Evolutionary conservation across 2,329 filamentous ascomycete species (phyloP).

Genomic region (Xylariaceae sp.): DNA sequence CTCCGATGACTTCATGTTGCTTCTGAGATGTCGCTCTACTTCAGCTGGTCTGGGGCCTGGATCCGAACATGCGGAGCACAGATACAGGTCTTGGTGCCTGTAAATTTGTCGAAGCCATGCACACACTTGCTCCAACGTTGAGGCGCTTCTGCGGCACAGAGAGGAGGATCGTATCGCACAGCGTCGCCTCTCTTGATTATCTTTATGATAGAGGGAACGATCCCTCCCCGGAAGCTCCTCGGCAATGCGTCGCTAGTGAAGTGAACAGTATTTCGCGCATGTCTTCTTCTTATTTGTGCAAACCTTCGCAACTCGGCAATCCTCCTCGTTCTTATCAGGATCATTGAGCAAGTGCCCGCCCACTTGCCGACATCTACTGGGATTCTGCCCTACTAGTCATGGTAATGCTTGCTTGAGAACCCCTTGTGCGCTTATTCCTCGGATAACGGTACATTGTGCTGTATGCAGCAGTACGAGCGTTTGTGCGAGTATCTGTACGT

Average conservation of each 20-base stretch:
- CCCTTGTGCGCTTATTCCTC: too few species aligned
- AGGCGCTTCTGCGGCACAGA: constrained; percentile 11
- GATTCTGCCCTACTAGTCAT: too few species aligned
- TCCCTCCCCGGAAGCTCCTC: constrained; percentile 19
- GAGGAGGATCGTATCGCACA: constrained; percentile 10
- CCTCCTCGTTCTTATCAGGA: too few species aligned
- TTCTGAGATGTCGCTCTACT: constrained; percentile 11
- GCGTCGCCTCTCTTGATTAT: constrained; percentile 6
- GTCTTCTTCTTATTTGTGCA: too few species aligned
- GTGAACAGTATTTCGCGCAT: too few species aligned
- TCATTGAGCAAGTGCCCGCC: too few species aligned
- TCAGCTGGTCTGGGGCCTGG: constrained; percentile 6
- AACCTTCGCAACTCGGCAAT: too few species aligned
- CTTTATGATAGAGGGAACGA: constrained; percentile 1
- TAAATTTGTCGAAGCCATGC: not conserved
- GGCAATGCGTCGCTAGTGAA: not conserved
- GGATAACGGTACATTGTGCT: too few species aligned
- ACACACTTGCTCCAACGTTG: constrained; percentile 1
- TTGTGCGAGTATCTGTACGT: too few species aligned
- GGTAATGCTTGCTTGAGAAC: too few species aligned
- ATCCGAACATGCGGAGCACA: constrained; percentile 1
- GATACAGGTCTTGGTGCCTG: constrained; percentile 4
- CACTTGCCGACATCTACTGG: too few species aligned
- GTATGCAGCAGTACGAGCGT: too few species aligned
- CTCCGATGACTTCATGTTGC: constrained; percentile 9